Base-by-base conservation (phyloP, 1,139 yeast species). In the Suhomyces taliae region DNA sequence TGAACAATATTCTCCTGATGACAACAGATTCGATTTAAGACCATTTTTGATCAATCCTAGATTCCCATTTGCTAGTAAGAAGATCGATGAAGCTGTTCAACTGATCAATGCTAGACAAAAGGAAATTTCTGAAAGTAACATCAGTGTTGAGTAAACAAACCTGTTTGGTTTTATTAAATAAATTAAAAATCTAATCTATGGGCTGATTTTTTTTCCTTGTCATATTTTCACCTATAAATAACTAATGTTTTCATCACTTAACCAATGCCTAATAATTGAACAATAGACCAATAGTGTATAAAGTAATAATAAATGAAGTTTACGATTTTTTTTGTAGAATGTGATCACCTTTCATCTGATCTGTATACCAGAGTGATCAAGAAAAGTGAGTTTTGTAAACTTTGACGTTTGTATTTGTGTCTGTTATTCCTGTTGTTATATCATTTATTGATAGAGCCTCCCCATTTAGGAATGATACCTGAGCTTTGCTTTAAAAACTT, bases 1-100 rank as follows among this genome's bases (percentile, higher is more conserved):
- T 0, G 99, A 93, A 64, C 95, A 89, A 61, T 93, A 95, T 63
- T 90, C 97, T 1, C 98, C 99, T 1, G 99, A 93, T 66, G 99
- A 93, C 64, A 93, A 93, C 65, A 79, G 99, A 59, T 93, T 87
- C 65, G 99, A 93, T 64, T 74, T 95, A 60, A 78, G 99, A 55
- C 99, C 99, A 15, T 90, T 93, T 65, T 76, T 93, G 64, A 89
- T 93, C 49, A 83, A 88, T 57, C 97, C 98, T n/a, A 72, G 89
- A 50, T 93, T 90, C 68, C 81, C 91, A 1, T 88, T 93, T 85
- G 96, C 97, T 1, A 81, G 90, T 56, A 84, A 83, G 65, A 90
- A 89, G 68, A 93, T 93, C 46, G 97, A 90, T 60, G 81, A 79
- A 48, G 81, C 85, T 33, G 93, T 90, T 11, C 71, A 72, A 43